A percentile compares a stretch with the other conserved stretches of the same genome.
Evolutionary conservation across 2,329 filamentous ascomycete species (phyloP).

Genomic region (Rhinocladiella similis): DNA sequence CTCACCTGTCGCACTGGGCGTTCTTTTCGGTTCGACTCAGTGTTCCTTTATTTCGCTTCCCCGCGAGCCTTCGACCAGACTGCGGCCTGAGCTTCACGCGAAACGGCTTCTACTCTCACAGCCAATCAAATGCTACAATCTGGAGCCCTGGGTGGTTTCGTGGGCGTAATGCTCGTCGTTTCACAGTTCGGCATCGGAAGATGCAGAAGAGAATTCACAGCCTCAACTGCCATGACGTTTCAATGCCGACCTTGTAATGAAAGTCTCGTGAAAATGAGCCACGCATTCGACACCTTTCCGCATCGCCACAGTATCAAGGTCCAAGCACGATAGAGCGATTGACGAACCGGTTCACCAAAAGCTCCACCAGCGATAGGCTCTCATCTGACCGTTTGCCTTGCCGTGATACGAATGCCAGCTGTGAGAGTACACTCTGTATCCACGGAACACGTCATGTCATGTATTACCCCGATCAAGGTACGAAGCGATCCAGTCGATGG

Average conservation of each 20-base stretch:
- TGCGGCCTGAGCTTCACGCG: background rate
- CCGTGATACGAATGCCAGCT: background rate
- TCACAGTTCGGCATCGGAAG: background rate
- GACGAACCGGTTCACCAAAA: background rate
- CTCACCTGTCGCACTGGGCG: background rate
- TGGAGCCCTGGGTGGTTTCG: background rate
- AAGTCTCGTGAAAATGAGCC: background rate
- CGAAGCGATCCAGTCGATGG: background rate
- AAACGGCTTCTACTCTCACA: background rate
- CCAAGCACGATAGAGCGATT: background rate
- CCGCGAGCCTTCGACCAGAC: background rate
- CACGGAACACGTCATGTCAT: background rate
- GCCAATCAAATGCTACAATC: background rate
- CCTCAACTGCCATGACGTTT: background rate
- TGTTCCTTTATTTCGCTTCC: conserved; percentile 1
- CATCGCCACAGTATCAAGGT: background rate
- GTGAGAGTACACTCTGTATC: background rate
- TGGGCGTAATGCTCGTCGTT: background rate
- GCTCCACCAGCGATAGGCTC: background rate
- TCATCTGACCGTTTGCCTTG: background rate
- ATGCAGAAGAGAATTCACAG: background rate
- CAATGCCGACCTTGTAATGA: background rate
- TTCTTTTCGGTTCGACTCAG: background rate
- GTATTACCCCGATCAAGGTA: background rate
- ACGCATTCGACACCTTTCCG: background rate